Evolutionary conservation across 495 filamentous ascomycete genomes (phyloP).

Genomic region (Penicillium flavigenum): DNA sequence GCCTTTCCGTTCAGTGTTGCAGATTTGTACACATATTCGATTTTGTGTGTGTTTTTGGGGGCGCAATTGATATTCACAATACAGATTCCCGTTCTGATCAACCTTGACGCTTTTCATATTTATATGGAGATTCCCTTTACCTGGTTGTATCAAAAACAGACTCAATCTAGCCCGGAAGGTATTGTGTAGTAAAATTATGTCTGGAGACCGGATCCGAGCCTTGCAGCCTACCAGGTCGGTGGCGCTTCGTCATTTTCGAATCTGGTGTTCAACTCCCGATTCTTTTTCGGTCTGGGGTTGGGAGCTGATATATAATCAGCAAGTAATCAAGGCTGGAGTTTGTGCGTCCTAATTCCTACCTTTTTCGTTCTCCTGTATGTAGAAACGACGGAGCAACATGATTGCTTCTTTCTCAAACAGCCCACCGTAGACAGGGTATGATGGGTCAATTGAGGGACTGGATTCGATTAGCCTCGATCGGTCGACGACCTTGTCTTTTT

Average conservation of each 20-base stretch:
- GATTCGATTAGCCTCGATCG: conserved; percentile 15
- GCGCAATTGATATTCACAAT: conserved; percentile 31
- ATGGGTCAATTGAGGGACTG: conserved; percentile 61
- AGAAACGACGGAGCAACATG: conserved; percentile 86
- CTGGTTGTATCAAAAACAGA: neutral
- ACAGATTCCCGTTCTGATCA: conserved; percentile 21
- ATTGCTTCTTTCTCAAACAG: conserved; percentile 86
- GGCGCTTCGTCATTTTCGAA: conserved; percentile 25
- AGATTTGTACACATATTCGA: conserved; percentile 35
- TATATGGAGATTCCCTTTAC: neutral
- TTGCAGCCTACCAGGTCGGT: neutral
- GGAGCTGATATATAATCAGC: conserved; percentile 47
- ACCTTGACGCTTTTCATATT: neutral
- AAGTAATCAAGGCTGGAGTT: neutral
- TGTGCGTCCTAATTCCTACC: conserved; percentile 43
- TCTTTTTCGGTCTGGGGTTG: conserved; percentile 57
- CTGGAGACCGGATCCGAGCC: neutral
- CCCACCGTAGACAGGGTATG: conserved; percentile 77
- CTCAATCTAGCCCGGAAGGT: neutral
- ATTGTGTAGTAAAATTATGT: neutral
- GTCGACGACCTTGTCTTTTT: neutral
- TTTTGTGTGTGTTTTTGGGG: conserved; percentile 26
- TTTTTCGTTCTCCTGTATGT: conserved; percentile 93
- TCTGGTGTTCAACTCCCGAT: conserved; percentile 49
- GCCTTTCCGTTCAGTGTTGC: conserved; percentile 17